These are phyloP conservation scores for Papiliotrema terrestris DNA, from an alignment of 1,284 basidiomycete genomes.

Conservation along the genomic window DNA sequence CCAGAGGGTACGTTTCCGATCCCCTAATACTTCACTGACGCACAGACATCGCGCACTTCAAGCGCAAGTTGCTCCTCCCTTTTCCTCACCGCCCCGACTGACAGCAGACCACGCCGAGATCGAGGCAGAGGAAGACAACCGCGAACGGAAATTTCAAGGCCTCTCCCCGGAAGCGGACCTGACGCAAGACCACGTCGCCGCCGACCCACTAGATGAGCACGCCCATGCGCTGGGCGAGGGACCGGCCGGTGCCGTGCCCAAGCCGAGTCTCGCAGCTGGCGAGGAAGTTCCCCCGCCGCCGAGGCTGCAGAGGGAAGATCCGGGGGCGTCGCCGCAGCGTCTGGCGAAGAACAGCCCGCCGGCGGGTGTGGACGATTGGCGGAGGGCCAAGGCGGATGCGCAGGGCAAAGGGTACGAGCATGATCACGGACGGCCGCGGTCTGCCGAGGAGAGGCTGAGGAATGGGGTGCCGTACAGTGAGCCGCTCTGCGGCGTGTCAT, in stretches of 20 bases:
- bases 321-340: constrained; percentile 25
- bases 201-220: constrained; percentile 43
- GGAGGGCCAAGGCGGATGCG: constrained; percentile 14
- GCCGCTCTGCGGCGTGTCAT: constrained; percentile 11
- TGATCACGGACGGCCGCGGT: constrained; percentile 27
- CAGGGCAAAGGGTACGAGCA: constrained; percentile 13
- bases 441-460: constrained; percentile 35
- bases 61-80: constrained; percentile 15
- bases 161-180: constrained; percentile 37
- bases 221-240: constrained; percentile 42
- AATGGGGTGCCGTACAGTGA: constrained; percentile 48
- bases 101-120: constrained; percentile 74
- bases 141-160: constrained; percentile 47
- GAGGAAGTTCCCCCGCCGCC: constrained; percentile 23
- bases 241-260: constrained; percentile 9
- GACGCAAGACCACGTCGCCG: constrained; percentile 34
- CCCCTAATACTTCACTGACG: constrained; percentile 1
- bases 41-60: constrained; percentile 44
- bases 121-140: constrained; percentile 68
- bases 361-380: constrained; percentile 16
- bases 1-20: constrained; percentile 65
- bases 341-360: constrained; percentile 8
- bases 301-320: constrained; percentile 17
- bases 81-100: constrained; percentile 63
- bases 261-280: constrained; percentile 14